phyloP scores from a whole-genome alignment of 805 yeast genomes.

The Debaryomyces maramus region DNA sequence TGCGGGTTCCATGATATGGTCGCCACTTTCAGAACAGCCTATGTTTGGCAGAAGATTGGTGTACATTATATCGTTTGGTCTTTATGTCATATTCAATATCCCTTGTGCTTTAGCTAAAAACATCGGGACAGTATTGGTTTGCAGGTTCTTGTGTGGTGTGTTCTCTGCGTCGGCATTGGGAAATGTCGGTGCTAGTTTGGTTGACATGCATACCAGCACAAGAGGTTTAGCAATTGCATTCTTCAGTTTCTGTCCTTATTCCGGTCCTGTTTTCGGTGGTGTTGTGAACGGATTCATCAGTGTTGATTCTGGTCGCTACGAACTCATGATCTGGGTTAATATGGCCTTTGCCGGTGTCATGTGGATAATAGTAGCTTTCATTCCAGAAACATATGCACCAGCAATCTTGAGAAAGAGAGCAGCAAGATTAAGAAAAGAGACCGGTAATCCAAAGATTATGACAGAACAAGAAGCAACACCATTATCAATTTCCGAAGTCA shows the following conservation, averaged over 20 bases:
- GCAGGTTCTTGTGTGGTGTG: conserved; percentile 86
- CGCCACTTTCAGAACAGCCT: conserved; percentile 78
- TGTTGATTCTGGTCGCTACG: conserved; percentile 66
- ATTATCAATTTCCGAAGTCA: conserved; percentile 63
- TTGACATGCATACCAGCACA: conserved; percentile 80
- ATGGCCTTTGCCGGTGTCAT: conserved; percentile 87
- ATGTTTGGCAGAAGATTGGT: conserved; percentile 83
- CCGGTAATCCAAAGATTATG: conserved; percentile 82
- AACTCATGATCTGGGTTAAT: conserved; percentile 83
- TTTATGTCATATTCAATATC: conserved; percentile 77
- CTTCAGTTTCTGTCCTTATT: conserved; percentile 89
- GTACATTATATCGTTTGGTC: conserved; percentile 70
- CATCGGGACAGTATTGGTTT: conserved; percentile 75
- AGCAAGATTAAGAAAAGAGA: conserved; percentile 63
- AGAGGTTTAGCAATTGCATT: conserved; percentile 89
- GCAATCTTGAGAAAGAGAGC: conserved; percentile 72
- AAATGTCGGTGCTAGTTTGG: conserved; percentile 87
- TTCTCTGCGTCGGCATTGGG: conserved; percentile 81
- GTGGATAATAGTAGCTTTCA: conserved; percentile 62
- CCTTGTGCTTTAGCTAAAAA: conserved; percentile 86
- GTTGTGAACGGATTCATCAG: conserved; percentile 83
- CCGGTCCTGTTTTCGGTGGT: conserved; percentile 91
- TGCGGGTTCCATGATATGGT: conserved; percentile 86
- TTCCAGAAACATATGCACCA: conserved; percentile 94
- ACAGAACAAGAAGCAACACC: conserved; percentile 91